Base-by-base conservation (phyloP, 352 stramenopile genomes). In the Lagenidium giganteum region DNA sequence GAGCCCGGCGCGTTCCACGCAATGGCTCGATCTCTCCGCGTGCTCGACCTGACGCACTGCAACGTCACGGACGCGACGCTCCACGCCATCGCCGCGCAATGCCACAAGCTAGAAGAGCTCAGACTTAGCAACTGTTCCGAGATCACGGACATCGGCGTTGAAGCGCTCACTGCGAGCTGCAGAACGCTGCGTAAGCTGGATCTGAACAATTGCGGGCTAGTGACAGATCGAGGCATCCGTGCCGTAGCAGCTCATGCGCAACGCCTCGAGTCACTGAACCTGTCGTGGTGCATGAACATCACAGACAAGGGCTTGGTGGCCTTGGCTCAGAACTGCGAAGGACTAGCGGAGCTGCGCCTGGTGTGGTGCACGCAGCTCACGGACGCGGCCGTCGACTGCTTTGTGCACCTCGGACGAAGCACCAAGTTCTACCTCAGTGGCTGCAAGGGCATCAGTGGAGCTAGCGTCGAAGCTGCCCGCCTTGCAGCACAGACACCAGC, bases 251-350 rank as follows among this genome's bases (percentile, higher is more conserved):
- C 25, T 4, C 63, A 85, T 31, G 71, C 62, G 20, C 65, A 76
- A 31, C 69, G 67, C 11, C 62, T 94, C 31, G 66, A 85, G 43
- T 54, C 46, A 18, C 50, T 94, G 26, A 87, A 92, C 45, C 39
- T 94, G 23, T 89, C 80, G 37, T 94, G 83, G 83, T 93, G 81
- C 58, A 83, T 92, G 64, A 91, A 93, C 61, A 86, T 94, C 46
- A 94, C 83, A 8, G 83, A 94, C 66, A 85, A 88, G 48, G 77
- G 80, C 37, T 63, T 91, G 24, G 61, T 76, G 45, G 70, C 83
- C 45, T 33, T 94, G 21, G 75, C 75, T 22, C 58, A 57, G n/a
- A 68, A 64, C 20, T 94, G 78, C 35, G 51, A 64, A n/a, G 49
- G 69, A 20, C 60, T 92, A 22, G 48, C 69, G 14, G 74, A 89